Evolutionary conservation across 148 eudicot species (phyloP), one percentile per base, ranked within the genome.

Genomic region (Vaccinium corymbosum): DNA sequence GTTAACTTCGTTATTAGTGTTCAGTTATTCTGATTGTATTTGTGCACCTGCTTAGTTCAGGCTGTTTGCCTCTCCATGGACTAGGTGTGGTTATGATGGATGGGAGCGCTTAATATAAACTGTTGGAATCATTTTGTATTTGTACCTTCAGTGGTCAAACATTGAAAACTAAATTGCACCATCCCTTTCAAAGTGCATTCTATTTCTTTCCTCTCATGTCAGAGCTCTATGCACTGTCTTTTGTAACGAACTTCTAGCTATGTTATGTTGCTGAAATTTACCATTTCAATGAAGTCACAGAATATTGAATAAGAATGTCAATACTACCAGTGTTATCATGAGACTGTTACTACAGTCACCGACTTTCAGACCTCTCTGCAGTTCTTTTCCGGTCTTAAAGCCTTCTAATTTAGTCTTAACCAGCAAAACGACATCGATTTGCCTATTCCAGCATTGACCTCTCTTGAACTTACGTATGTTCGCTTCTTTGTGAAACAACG

Each of bases 371-470:
- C 35, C 55, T 80, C 72, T 59, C 13, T 80, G 83, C 14, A 62
- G 16, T 77, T 57, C 50, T 16, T 38, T 57, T 38, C 3, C 13
- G 20, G 49, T 35, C 16, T 20, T 35, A 15, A 48, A 64, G 29
- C 22, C 57, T 46, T 64, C 53, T 81, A n/a, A 66, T 62, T 42
- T 59, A 35, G 56, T 64, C 83, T 80, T 62, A n/a, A 27, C 56
- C 55, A 64, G 17, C 56, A 81, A 25, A 66, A 66, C 46, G 55
- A 66, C 76, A 22, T 48, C 0, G 7, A 16, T 17, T 48, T 81
- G 1, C 20, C 13, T 62, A 48, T 81, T 27, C 74, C 57, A 25
- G 10, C 72, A 19, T 46, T 15, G 48, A 25, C 32, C 59, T 49
- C 25, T 38, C 48, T 49, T 38, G 17, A 16, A 81, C 51, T 13